Percentiles rank a stretch among this genome's conserved stretches.
Evolutionary conservation across 345 rosid genomes (phyloP).

Genomic region (Gossypium australe): DNA sequence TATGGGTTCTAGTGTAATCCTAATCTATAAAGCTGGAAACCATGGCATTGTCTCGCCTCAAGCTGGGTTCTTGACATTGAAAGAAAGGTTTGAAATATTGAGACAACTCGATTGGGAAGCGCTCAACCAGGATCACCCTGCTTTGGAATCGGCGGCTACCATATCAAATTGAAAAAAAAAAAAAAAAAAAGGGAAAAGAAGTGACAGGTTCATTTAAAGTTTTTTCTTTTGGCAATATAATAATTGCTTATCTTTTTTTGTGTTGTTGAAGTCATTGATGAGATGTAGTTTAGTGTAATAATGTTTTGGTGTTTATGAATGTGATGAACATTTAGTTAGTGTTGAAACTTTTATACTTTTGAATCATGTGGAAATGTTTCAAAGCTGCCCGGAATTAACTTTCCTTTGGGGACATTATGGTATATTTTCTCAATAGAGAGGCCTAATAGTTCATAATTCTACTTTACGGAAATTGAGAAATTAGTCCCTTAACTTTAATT

Average conservation of each 20-base stretch:
- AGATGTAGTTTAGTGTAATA: background rate
- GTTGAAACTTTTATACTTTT: background rate
- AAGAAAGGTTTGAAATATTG: constrained; percentile 57
- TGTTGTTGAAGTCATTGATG: background rate
- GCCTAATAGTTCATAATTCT: no score
- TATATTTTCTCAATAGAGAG: background rate
- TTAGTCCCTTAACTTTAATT: no score
- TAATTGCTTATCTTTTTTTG: background rate
- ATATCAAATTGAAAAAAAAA: background rate
- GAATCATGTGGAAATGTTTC: background rate
- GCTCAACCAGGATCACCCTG: constrained; percentile 37
- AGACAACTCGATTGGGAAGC: constrained; percentile 63
- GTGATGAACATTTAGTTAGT: background rate
- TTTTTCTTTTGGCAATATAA: background rate
- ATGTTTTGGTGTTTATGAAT: background rate
- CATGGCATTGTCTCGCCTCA: constrained; percentile 44
- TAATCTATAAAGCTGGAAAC: constrained; percentile 68
- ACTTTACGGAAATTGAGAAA: no score
- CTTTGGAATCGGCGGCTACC: constrained; percentile 47
- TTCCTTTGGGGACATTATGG: background rate
- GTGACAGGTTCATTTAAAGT: background rate
- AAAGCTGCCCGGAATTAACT: background rate
- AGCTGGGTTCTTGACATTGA: constrained; percentile 55
- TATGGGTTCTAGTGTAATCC: constrained; percentile 58
- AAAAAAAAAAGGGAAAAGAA: background rate